phyloP scores from a whole-genome alignment of 2,329 filamentous ascomycete species.

The Ampelomyces quisqualis region DNA sequence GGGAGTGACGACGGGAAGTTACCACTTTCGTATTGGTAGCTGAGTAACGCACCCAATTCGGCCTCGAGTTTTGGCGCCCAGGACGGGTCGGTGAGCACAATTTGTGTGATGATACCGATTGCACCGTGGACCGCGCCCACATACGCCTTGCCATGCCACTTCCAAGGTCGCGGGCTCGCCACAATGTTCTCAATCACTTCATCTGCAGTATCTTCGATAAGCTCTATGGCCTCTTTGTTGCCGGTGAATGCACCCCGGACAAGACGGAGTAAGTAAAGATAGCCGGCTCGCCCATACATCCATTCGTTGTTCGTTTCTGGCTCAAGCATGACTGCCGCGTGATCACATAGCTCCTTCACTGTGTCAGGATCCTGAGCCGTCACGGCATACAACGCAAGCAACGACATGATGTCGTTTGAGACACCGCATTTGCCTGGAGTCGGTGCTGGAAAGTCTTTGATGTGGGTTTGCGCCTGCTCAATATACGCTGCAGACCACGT shows the following conservation, averaged over 20 bases:
- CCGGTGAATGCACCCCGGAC: conserved; percentile 59
- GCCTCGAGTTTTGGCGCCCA: conserved; percentile 57
- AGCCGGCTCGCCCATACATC: conserved; percentile 66
- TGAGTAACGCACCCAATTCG: conserved; percentile 58
- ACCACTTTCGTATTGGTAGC: conserved; percentile 60
- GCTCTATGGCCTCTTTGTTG: conserved; percentile 52
- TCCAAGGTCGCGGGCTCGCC: conserved; percentile 58
- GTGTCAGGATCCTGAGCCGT: conserved; percentile 53
- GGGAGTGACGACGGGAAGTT: conserved; percentile 63
- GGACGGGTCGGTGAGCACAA: conserved; percentile 60
- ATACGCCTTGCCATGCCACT: conserved; percentile 64
- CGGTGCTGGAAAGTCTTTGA: conserved; percentile 52
- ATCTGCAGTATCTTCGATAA: conserved; percentile 55
- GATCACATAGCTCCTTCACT: conserved; percentile 53
- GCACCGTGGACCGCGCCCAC: conserved; percentile 68
- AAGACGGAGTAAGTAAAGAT: conserved; percentile 66
- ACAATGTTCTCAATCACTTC: conserved; percentile 63
- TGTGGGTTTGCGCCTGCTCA: conserved; percentile 52
- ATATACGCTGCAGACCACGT: conserved; percentile 55
- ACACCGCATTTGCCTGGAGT: conserved; percentile 51
- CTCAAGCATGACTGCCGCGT: conserved; percentile 50
- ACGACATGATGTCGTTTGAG: conserved; percentile 53
- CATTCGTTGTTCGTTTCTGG: conserved; percentile 60
- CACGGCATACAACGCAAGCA: conserved; percentile 53
- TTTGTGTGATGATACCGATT: conserved; percentile 70